Conservation (phyloP, 2,329 filamentous ascomycete species). For the Celoporthe dispersa region DNA sequence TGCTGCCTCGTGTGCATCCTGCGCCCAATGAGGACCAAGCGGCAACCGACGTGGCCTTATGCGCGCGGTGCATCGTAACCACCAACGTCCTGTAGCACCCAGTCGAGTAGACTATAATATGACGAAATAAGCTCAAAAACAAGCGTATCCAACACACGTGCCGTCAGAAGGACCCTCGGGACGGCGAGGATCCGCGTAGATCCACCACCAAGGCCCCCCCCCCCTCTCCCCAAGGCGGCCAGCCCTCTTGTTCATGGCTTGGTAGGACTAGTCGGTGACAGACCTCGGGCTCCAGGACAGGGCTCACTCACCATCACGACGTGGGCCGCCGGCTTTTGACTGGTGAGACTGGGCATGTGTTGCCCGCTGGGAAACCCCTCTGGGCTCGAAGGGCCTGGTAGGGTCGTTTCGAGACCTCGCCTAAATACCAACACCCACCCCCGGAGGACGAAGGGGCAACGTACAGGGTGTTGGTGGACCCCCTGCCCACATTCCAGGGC, state of each 20-base stretch:
- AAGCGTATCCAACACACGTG: conserved; percentile 1
- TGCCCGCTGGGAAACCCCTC: background rate
- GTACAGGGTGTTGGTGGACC: background rate
- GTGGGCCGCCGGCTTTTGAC: background rate
- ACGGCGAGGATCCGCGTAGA: conserved; percentile 2
- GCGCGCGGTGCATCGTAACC: background rate
- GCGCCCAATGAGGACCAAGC: background rate
- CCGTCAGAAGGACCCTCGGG: background rate
- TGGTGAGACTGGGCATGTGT: background rate
- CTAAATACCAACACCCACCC: background rate
- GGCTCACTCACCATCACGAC: too few species aligned
- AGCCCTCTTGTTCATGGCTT: background rate
- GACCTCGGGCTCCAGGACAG: too few species aligned
- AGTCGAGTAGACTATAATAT: background rate
- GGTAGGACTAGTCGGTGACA: background rate
- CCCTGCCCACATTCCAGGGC: background rate
- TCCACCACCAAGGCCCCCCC: background rate
- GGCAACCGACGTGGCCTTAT: background rate
- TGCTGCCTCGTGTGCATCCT: background rate
- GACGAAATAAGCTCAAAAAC: conserved; percentile 3
- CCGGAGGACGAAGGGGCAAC: too few species aligned
- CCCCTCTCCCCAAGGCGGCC: background rate
- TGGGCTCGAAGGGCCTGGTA: background rate
- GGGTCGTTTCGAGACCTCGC: background rate
- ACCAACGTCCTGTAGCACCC: background rate